Evolutionary conservation across 345 rosid genomes (phyloP).

Genomic region (Lepidium africanum): DNA sequence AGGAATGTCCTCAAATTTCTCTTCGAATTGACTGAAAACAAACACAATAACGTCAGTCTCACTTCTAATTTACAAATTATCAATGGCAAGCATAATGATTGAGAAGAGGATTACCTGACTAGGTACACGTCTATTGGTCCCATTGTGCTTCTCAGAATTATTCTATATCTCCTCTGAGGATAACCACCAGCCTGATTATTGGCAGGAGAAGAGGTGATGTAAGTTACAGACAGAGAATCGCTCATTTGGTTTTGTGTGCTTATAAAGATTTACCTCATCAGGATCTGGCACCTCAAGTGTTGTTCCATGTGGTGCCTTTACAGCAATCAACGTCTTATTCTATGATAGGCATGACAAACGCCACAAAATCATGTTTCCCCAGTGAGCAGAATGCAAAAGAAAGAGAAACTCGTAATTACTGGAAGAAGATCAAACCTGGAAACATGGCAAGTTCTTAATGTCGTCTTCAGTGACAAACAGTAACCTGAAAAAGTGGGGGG

Average conservation of each 20-base stretch:
- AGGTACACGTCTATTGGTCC: slow-evolving; percentile 97
- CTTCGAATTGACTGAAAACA: slow-evolving; percentile 75
- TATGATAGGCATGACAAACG: slow-evolving; percentile 20
- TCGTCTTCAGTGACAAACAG: slow-evolving; percentile 97
- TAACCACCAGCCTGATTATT: slow-evolving; percentile 69
- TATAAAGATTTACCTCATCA: slow-evolving; percentile 65
- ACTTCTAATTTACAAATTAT: neutral
- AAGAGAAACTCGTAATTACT: neutral
- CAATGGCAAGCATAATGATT: neutral
- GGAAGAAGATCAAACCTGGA: slow-evolving; percentile 52
- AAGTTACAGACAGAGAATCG: neutral
- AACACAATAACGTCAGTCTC: neutral
- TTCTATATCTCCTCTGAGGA: slow-evolving; percentile 87
- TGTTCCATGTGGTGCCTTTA: slow-evolving; percentile 99
- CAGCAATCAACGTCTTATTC: slow-evolving; percentile 94
- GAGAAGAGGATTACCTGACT: slow-evolving; percentile 55
- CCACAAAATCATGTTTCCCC: neutral
- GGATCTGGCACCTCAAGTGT: slow-evolving; percentile 99
- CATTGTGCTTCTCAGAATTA: slow-evolving; percentile 93
- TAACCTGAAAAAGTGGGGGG: slow-evolving; percentile 52
- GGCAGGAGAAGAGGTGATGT: neutral
- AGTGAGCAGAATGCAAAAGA: neutral
- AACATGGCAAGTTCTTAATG: slow-evolving; percentile 83
- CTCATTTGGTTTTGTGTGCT: neutral
- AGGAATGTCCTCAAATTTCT: slow-evolving; percentile 74